Conservation (phyloP, 1,139 yeast genomes). For the Candida tropicalis region DNA sequence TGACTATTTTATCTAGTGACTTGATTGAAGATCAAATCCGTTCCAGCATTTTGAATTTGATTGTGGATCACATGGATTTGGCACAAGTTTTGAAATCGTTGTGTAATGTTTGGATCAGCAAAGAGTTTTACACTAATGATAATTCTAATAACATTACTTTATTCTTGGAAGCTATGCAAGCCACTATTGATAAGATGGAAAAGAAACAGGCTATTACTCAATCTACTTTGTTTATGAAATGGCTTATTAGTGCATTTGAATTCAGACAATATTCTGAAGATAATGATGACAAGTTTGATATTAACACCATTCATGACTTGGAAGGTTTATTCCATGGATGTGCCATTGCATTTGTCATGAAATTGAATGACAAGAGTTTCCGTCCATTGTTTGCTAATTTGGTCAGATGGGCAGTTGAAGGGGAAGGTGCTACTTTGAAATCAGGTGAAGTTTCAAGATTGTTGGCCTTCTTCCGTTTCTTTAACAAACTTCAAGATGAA, state of each 20-base stretch:
- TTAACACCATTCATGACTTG: slow-evolving; percentile 76
- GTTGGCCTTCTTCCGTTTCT: slow-evolving; percentile 81
- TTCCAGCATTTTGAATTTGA: slow-evolving; percentile 61
- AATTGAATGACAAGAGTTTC: slow-evolving; percentile 89
- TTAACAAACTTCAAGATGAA: slow-evolving; percentile 79
- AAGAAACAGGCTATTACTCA: slow-evolving; percentile 75
- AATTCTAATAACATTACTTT: slow-evolving; percentile 67
- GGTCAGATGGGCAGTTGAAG: slow-evolving; percentile 92
- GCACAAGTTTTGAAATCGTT: slow-evolving; percentile 64
- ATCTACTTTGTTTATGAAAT: slow-evolving; percentile 68
- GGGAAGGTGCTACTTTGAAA: slow-evolving; percentile 60
- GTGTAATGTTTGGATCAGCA: slow-evolving; percentile 58
- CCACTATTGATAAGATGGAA: slow-evolving; percentile 64
- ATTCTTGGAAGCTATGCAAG: slow-evolving; percentile 66
- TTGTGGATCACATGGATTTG: slow-evolving; percentile 71
- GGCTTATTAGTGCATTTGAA: slow-evolving; percentile 74
- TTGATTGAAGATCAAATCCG: slow-evolving; percentile 62
- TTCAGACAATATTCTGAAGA: slow-evolving; percentile 52
- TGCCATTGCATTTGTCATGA: slow-evolving; percentile 79
- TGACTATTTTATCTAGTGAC: slow-evolving; percentile 58
- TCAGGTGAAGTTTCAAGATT: slow-evolving; percentile 56
- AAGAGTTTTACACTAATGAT: slow-evolving; percentile 34
- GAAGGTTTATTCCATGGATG: slow-evolving; percentile 76
- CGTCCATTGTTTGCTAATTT: slow-evolving; percentile 87
- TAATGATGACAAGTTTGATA: slow-evolving; percentile 50